Evolutionary conservation across 257 asterid genomes (phyloP).

Genomic region (Solanum dulcamara): DNA sequence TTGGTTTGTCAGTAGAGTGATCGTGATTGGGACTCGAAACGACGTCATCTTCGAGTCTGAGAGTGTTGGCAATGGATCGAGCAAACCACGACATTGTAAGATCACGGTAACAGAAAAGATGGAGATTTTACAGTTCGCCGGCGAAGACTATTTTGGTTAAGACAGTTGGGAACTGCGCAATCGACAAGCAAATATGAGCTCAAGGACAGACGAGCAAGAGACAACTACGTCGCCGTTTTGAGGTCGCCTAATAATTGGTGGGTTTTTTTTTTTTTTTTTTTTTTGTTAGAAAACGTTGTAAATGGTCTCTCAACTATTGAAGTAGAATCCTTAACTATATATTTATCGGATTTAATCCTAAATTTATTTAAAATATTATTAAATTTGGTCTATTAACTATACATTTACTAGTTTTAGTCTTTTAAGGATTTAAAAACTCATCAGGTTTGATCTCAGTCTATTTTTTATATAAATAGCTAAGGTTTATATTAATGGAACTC

Average conservation of each 20-base stretch:
- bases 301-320: too few relatives aligned
- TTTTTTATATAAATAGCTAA: too few relatives aligned
- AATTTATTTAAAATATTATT: too few relatives aligned
- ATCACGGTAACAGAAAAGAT: background rate
- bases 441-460: too few relatives aligned
- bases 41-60: conserved; percentile 50
- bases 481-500: too few relatives aligned
- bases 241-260: background rate
- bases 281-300: too few relatives aligned
- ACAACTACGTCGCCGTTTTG: background rate
- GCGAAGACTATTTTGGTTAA: background rate
- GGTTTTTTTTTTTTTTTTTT: too few relatives aligned
- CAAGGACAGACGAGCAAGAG: background rate
- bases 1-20: background rate
- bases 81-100: conserved; percentile 83
- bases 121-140: background rate
- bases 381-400: too few relatives aligned
- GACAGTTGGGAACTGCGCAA: background rate
- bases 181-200: background rate
- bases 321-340: too few relatives aligned
- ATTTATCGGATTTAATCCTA: too few relatives aligned
- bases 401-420: too few relatives aligned
- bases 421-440: too few relatives aligned
- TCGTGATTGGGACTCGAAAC: background rate
- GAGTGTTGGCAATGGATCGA: conserved; percentile 88